Percentiles rank a stretch among this genome's conserved stretches.
Evolutionary conservation across 2,329 filamentous ascomycete genomes (phyloP).

Genomic region (Trichophaea hybrida): DNA sequence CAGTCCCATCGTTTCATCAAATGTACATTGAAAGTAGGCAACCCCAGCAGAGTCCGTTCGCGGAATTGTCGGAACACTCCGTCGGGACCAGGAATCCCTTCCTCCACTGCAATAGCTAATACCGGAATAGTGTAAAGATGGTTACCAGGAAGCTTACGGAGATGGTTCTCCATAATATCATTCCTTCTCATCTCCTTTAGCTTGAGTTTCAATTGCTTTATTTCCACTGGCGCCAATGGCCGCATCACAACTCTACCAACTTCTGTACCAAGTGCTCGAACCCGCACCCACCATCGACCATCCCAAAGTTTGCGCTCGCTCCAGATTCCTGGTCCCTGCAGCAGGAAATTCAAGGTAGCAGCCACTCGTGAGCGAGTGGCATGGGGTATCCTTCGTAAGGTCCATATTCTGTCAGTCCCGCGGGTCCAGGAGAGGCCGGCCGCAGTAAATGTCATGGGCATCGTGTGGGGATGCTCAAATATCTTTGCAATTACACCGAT

Average conservation of each 20-base stretch:
- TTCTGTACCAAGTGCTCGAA: conserved; percentile 27
- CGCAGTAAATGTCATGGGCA: not conserved
- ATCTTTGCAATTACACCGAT: not conserved
- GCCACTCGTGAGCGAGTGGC: not conserved
- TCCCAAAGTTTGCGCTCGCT: conserved; percentile 36
- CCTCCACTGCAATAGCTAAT: not conserved
- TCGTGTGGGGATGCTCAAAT: not conserved
- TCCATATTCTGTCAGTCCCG: not conserved
- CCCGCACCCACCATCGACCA: conserved; percentile 47
- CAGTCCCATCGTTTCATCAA: not conserved
- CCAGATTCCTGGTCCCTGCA: not conserved
- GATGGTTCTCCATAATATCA: not conserved
- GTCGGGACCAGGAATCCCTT: not conserved
- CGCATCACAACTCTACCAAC: not conserved
- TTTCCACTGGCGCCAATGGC: not conserved
- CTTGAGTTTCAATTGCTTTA: not conserved
- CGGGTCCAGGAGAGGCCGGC: not conserved
- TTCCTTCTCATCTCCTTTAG: not conserved
- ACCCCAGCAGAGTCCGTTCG: not conserved
- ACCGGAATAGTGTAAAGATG: not conserved
- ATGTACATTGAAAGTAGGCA: not conserved
- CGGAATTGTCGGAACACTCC: not conserved
- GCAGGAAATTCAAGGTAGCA: not conserved
- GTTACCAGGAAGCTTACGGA: too few species aligned
- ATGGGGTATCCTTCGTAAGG: not conserved